Evolutionary conservation across 495 filamentous ascomycete genomes (phyloP), one percentile per base, ranked within the genome.

Genomic region (Hypoxylon trugodes): DNA sequence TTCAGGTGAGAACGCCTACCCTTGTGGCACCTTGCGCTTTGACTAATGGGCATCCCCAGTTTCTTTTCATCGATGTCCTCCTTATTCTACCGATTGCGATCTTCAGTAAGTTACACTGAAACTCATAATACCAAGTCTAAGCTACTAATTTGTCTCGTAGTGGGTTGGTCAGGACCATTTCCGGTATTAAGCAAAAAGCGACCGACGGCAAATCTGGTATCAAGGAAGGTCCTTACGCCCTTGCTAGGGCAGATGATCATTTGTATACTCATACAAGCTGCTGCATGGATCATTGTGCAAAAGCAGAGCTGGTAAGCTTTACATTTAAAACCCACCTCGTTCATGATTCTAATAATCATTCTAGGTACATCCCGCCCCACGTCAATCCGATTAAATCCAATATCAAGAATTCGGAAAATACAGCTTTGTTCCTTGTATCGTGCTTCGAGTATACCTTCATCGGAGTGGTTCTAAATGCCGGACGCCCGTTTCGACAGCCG

Each of bases 41-140:
- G 19, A 57, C 47, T 69, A 46, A 59, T 15, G 16, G 10, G 53
- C 32, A 59, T 47, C 75, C 45, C 71, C 15, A 87, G 85, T 98
- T 97, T 70, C 81, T 99, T 2, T 97, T 92, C 72, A 97, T 99
- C 71, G 96, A 99, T 66, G 83, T 99, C 25, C 77, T 88, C 25
- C 84, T 99, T 26, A 98, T 99, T 56, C 80, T 99, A 37, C 96
- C 96, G 10, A 96, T 99, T 52, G 95, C 95, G 21, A 90, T 99
- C 30, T 97, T 97, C 72, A 99, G 88, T 91, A 76, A 81, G 85
- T 79, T 19, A 41, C n/a, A 13, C 28, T 35, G 25, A 19, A 12
- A 26, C 7, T 15, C 6, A 38, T 24, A 30, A 1, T 6, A 36
- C 15, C 0, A 24, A 47, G 7, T 30, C n/a, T n/a, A 32, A 13